These are phyloP conservation scores for Melampsora larici-populina DNA, from an alignment of 1,284 basidiomycete genomes.

Conservation along the genomic window DNA sequence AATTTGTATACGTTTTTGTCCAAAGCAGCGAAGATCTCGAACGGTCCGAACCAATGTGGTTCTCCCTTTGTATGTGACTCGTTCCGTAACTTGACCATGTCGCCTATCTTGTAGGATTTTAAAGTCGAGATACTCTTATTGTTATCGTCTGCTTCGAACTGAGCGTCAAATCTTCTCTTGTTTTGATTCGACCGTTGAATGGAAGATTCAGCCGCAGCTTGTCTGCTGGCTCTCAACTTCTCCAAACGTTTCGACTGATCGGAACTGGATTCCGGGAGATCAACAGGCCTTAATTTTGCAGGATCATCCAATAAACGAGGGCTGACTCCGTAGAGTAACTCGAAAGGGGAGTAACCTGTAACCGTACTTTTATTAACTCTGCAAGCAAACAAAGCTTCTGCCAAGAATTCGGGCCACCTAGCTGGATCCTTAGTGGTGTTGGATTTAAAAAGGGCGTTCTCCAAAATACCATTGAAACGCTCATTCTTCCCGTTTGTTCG, in stretches of 20 bases:
- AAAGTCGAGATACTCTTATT: neutral
- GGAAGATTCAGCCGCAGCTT: neutral
- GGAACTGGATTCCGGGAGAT: neutral
- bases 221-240: neutral
- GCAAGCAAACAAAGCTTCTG: neutral
- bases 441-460: neutral
- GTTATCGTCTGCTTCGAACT: neutral
- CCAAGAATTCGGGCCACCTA: neutral
- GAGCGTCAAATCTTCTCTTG: neutral
- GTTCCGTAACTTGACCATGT: neutral
- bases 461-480: constrained; percentile 2
- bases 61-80: too few relatives aligned
- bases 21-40: too few relatives aligned
- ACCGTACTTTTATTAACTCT: neutral
- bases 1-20: too few relatives aligned
- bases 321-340: neutral
- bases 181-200: neutral
- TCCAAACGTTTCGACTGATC: neutral
- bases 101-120: neutral
- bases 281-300: neutral
- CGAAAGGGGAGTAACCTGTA: neutral
- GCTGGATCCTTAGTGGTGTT: too few relatives aligned
- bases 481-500: too few relatives aligned
- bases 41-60: too few relatives aligned
- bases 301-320: neutral